These are phyloP conservation scores for Magnusiomyces suaveolens DNA, from an alignment of 1,139 yeast genomes.

Conservation along the genomic window DNA sequence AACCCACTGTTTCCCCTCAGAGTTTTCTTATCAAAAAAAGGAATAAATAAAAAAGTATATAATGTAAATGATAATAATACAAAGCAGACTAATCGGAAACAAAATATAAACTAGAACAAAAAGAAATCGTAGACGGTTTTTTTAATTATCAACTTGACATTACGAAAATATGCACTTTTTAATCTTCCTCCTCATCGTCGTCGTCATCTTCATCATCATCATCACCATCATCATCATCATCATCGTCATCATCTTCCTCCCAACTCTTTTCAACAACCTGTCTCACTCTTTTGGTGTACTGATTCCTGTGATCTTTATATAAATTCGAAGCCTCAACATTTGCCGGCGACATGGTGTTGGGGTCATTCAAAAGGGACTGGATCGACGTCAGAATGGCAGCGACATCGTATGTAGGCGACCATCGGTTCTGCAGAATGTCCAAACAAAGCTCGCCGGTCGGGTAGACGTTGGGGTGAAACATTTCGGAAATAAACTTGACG, in stretches of 20 bases:
- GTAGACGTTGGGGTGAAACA: constrained; percentile 97
- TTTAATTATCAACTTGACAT: no score
- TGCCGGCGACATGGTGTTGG: constrained; percentile 94
- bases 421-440: constrained; percentile 89
- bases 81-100: no score
- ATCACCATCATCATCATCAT: constrained; percentile 13
- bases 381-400: constrained; percentile 90
- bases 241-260: constrained; percentile 21
- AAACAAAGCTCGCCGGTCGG: constrained; percentile 92
- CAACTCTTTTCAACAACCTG: constrained; percentile 71
- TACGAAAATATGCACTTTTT: no score
- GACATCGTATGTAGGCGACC: constrained; percentile 98
- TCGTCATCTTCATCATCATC: constrained; percentile 14
- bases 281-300: constrained; percentile 81
- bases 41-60: neutral
- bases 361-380: constrained; percentile 77
- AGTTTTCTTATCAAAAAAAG: constrained; percentile 2
- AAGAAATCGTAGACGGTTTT: no score
- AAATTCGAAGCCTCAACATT: constrained; percentile 96
- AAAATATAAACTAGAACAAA: no score
- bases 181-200: constrained; percentile 13
- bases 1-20: constrained; percentile 9
- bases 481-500: constrained; percentile 81
- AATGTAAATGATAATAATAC: no score
- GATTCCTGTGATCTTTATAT: constrained; percentile 89